phyloP scores from a whole-genome alignment of 345 rosid species.

The Rubroshorea leprosula region DNA sequence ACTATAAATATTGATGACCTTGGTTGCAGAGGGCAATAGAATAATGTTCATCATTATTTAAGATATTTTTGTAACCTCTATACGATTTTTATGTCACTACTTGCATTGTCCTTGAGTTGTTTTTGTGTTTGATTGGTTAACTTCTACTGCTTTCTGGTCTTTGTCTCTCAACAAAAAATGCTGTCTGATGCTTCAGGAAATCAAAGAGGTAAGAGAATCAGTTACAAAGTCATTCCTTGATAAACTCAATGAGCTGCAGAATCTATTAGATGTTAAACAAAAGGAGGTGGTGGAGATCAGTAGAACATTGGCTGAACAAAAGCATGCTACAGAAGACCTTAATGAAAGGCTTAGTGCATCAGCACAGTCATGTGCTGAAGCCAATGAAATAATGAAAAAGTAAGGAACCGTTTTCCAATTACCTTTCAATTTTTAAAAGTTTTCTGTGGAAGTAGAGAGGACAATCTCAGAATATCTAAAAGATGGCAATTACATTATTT shows the following conservation, averaged over 20 bases:
- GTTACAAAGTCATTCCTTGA: conserved; percentile 40
- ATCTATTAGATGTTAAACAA: conserved; percentile 43
- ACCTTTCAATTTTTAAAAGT: background rate
- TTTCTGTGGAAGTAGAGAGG: background rate
- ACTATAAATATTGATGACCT: background rate
- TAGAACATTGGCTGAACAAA: conserved; percentile 67
- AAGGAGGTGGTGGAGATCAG: conserved; percentile 52
- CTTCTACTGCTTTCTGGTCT: background rate
- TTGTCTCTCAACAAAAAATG: background rate
- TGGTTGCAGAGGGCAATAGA: background rate
- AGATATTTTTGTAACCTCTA: background rate
- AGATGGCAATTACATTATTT: background rate
- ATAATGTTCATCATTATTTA: background rate
- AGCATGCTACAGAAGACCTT: conserved; percentile 72
- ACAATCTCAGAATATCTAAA: background rate
- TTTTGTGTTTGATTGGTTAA: background rate
- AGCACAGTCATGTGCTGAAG: conserved; percentile 75
- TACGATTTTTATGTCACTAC: background rate
- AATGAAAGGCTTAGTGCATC: conserved; percentile 75
- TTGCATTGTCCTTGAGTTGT: background rate
- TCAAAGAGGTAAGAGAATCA: conserved; percentile 58
- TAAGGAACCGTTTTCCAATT: conserved; percentile 20
- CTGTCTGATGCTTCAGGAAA: conserved; percentile 50
- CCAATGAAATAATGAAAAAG: conserved; percentile 82
- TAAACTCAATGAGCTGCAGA: conserved; percentile 50